Evolutionary conservation across 495 filamentous ascomycete species (phyloP).

Genomic region (Trichoderma reesei): DNA sequence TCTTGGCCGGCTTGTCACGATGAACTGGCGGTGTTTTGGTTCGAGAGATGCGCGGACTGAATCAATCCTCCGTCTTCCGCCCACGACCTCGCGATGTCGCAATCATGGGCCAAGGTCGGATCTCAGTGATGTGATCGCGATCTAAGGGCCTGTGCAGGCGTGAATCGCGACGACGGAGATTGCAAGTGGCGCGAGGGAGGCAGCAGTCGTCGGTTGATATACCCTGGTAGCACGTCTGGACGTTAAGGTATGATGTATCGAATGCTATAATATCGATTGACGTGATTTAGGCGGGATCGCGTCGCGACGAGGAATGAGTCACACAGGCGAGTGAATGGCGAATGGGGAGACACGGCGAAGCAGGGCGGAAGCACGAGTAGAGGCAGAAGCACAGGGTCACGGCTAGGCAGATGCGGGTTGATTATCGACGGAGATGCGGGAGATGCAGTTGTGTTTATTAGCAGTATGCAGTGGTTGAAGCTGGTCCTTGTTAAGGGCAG

Average conservation of each 20-base stretch:
- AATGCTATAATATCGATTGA: neutral
- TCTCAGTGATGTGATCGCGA: too few relatives aligned
- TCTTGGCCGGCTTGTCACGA: neutral
- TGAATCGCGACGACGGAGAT: neutral
- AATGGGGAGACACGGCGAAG: neutral
- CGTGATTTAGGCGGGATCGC: constrained; percentile 3
- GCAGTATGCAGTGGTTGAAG: neutral
- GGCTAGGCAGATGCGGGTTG: constrained; percentile 1
- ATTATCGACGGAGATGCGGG: neutral
- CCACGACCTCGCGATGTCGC: neutral
- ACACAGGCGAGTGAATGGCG: neutral
- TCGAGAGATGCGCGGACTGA: too few relatives aligned
- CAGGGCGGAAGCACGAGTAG: too few relatives aligned
- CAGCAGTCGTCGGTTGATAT: neutral
- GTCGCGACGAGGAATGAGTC: neutral
- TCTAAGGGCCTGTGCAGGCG: too few relatives aligned
- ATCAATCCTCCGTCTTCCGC: neutral
- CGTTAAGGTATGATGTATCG: too few relatives aligned
- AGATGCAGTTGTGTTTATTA: neutral
- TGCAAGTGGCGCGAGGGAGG: constrained; percentile 3
- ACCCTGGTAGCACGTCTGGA: too few relatives aligned
- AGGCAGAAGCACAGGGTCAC: neutral
- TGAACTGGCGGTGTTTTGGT: neutral
- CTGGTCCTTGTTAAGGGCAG: too few relatives aligned
- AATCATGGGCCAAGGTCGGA: neutral